phyloP scores from a whole-genome alignment of 176 grass and related monocot genomes.

The Avena eriantha region DNA sequence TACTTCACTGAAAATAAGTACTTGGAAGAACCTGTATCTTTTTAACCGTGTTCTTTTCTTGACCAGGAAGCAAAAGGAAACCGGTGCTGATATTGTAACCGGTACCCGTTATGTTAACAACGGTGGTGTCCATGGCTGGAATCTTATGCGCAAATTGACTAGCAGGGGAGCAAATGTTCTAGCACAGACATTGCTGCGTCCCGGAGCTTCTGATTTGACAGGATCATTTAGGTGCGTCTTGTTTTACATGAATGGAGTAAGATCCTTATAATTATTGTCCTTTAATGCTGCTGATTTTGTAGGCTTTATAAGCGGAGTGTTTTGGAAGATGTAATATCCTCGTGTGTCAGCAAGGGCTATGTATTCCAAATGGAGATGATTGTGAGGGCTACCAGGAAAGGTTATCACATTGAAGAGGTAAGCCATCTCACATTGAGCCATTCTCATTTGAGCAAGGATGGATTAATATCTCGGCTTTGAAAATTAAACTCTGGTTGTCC shows the following conservation, averaged over 20 bases:
- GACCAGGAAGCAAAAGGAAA: slow-evolving; percentile 84
- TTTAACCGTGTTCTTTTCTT: slow-evolving; percentile 33
- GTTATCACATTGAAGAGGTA: slow-evolving; percentile 90
- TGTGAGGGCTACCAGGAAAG: slow-evolving; percentile 93
- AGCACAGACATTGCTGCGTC: slow-evolving; percentile 88
- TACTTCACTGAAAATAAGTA: slow-evolving; percentile 20
- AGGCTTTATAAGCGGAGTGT: slow-evolving; percentile 88
- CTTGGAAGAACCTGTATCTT: neutral
- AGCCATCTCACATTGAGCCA: neutral
- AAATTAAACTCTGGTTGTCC: slow-evolving; percentile 4
- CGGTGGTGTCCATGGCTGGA: slow-evolving; percentile 98
- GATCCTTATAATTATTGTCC: neutral
- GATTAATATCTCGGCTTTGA: slow-evolving; percentile 5
- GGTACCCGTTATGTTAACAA: slow-evolving; percentile 89
- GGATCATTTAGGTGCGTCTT: slow-evolving; percentile 78
- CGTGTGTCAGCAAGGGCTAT: slow-evolving; percentile 97
- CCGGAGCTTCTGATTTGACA: slow-evolving; percentile 92
- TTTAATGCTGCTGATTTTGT: slow-evolving; percentile 28
- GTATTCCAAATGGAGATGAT: slow-evolving; percentile 99
- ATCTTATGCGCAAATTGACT: slow-evolving; percentile 92
- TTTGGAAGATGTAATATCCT: slow-evolving; percentile 90
- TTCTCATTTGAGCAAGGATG: slow-evolving; percentile 16
- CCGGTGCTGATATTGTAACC: slow-evolving; percentile 85
- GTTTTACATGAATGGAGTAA: slow-evolving; percentile 7
- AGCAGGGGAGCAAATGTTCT: slow-evolving; percentile 99